These are phyloP conservation scores for Rhodofomes roseus DNA, from an alignment of 1,284 basidiomycete genomes.

Conservation along the genomic window DNA sequence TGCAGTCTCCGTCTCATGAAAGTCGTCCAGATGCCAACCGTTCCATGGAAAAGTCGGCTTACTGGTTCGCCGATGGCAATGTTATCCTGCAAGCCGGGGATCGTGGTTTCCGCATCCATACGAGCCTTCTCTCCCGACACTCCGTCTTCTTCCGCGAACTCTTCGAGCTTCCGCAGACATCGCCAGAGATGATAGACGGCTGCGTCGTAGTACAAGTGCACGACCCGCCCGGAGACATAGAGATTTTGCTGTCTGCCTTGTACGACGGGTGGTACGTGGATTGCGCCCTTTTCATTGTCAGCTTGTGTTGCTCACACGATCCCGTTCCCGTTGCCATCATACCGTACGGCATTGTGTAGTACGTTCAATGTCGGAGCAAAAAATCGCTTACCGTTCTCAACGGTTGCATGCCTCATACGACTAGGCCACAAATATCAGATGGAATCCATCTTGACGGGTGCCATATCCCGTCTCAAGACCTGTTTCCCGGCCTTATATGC, in stretches of 20 bases:
- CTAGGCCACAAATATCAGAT: conserved; percentile 6
- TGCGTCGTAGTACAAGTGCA: neutral
- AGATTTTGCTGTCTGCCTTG: neutral
- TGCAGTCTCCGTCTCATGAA: no score
- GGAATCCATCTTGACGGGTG: neutral
- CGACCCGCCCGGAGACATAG: neutral
- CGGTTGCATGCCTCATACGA: conserved; percentile 1
- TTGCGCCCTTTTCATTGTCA: no score
- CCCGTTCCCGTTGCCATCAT: no score
- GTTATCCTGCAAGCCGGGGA: neutral
- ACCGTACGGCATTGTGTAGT: neutral
- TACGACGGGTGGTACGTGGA: neutral
- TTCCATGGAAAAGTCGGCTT: neutral
- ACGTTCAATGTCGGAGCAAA: neutral
- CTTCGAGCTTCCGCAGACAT: conserved; percentile 44
- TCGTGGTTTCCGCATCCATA: conserved; percentile 53
- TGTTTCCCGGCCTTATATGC: neutral
- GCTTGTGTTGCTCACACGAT: no score
- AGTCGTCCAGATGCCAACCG: no score
- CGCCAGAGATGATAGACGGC: conserved; percentile 4
- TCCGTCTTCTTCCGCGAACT: conserved; percentile 61
- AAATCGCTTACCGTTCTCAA: neutral
- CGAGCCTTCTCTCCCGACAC: conserved; percentile 58
- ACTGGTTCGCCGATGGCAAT: neutral
- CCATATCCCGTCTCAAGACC: neutral